Conservation (phyloP, 2,329 filamentous ascomycete species). For the Penicillium carneum region DNA sequence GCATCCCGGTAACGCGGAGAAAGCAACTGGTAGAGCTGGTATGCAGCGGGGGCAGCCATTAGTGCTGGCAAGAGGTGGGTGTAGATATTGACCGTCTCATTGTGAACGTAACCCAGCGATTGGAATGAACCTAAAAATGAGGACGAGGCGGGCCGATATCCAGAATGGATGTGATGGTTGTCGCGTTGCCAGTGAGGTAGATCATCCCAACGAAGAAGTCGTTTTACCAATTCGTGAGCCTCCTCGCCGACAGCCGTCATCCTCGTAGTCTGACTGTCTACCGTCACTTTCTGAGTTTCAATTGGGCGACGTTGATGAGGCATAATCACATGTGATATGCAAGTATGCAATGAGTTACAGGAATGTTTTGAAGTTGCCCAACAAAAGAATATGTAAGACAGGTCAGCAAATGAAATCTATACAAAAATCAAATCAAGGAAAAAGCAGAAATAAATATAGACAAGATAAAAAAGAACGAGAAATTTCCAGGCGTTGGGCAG, state of each 20-base stretch:
- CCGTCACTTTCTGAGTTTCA: constrained; percentile 21
- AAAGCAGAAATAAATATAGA: constrained; percentile 12
- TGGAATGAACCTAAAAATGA: constrained; percentile 66
- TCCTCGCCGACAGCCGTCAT: constrained; percentile 34
- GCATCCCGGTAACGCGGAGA: constrained; percentile 72
- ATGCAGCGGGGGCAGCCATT: constrained; percentile 60
- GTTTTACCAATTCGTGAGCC: constrained; percentile 41
- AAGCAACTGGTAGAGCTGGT: constrained; percentile 65
- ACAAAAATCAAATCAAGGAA: constrained; percentile 3
- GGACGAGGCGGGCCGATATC: constrained; percentile 69
- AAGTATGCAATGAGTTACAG: constrained; percentile 25
- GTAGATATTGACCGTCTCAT: constrained; percentile 76
- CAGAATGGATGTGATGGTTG: constrained; percentile 72
- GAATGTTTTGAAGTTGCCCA: constrained; percentile 24
- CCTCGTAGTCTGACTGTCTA: constrained; percentile 34
- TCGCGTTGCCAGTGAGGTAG: constrained; percentile 65
- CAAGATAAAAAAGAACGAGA: constrained; percentile 5
- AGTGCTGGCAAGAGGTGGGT: constrained; percentile 73
- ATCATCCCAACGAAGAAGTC: constrained; percentile 60
- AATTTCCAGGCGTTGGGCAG: constrained; percentile 30
- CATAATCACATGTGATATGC: constrained; percentile 38
- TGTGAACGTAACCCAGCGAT: constrained; percentile 70
- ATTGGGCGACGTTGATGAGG: constrained; percentile 45
- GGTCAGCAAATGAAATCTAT: constrained; percentile 19
- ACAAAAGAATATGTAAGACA: constrained; percentile 24